phyloP scores from a whole-genome alignment of 1,139 yeast species.

The Torulaspora pretoriensis region DNA sequence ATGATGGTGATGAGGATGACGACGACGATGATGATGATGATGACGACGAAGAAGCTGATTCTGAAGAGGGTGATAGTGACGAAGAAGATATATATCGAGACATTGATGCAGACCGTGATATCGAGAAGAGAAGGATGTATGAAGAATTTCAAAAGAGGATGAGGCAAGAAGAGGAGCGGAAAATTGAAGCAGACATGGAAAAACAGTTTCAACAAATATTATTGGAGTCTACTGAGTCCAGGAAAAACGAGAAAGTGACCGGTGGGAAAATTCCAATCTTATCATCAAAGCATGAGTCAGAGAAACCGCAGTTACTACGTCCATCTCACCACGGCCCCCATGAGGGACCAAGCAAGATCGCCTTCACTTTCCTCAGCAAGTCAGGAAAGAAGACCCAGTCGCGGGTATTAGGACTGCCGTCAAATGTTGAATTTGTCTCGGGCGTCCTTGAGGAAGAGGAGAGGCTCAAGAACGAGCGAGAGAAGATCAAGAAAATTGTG shows the following conservation, averaged over 20 bases:
- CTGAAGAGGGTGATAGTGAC: slow-evolving; percentile 23
- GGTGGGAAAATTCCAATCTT: slow-evolving; percentile 28
- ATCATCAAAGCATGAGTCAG: slow-evolving; percentile 4
- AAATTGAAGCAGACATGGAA: slow-evolving; percentile 50
- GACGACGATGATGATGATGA: slow-evolving; percentile 24
- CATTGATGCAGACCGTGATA: slow-evolving; percentile 31
- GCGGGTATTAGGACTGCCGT: slow-evolving; percentile 47
- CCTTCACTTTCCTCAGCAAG: slow-evolving; percentile 53
- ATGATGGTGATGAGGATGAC: slow-evolving; percentile 26
- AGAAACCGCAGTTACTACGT: slow-evolving; percentile 3
- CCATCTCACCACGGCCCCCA: not conserved
- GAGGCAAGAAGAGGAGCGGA: slow-evolving; percentile 42
- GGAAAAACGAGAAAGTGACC: slow-evolving; percentile 32
- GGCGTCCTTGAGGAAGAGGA: slow-evolving; percentile 39
- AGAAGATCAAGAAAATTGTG: slow-evolving; percentile 38
- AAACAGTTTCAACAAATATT: slow-evolving; percentile 50
- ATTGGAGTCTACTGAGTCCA: slow-evolving; percentile 45
- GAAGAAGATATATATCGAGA: slow-evolving; percentile 29
- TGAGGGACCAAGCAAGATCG: slow-evolving; percentile 32
- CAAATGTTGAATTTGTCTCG: slow-evolving; percentile 47
- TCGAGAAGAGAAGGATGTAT: slow-evolving; percentile 32
- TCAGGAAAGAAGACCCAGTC: slow-evolving; percentile 47
- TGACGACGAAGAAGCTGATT: slow-evolving; percentile 23
- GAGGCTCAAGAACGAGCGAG: slow-evolving; percentile 38
- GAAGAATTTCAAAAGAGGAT: slow-evolving; percentile 39